Base-by-base conservation (phyloP, 306 rosid genomes). In the Acacia crassicarpa region DNA sequence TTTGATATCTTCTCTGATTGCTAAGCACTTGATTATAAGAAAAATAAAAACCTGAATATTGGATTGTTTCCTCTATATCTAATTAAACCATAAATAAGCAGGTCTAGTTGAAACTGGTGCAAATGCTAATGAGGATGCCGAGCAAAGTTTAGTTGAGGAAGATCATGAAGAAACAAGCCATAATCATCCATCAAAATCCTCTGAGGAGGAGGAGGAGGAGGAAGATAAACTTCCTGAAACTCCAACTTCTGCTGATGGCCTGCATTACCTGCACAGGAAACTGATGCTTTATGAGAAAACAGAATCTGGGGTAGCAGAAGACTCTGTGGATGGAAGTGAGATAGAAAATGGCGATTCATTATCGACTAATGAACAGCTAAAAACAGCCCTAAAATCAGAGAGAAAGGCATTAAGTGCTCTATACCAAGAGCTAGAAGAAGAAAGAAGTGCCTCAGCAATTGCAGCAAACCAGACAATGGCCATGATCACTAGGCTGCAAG, bases 381-480 rank as follows among this genome's bases (percentile, higher is more conserved):
- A 89, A 85, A 82, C 86, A 10, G 91, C 86, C 1, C 53, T 91
- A 49, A 85, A 83, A 76, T 32, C 81, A 0, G 93, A 92, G 76
- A 73, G 91, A 59, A 90, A 67, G 79, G 85, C 91, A 62, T 78
- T 93, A 20, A 82, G 88, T 77, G 91, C 84, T 46, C 67, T 90
- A 78, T 93, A 93, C 63, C 88, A 92, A 81, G 97, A 93, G 41
- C 91, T 91, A 56, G 97, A 93, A 84, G 96, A 93, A 88, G 97
- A 93, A 83, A 89, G 97, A 65, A 91, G 94, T 80, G 97, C 97
- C 3, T 91, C 97, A 7, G 97, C 97, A 33, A 73, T 93, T 30
- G 96, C 97, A 32, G 86, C 97, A 5, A 93, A 93, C 81, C 94
- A 93, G 62, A 93, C 97, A 72, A 93, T 93, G 97, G 96, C 96